Evolutionary conservation across 2,329 filamentous ascomycete genomes (phyloP).

Genomic region (Penicillium paneum): DNA sequence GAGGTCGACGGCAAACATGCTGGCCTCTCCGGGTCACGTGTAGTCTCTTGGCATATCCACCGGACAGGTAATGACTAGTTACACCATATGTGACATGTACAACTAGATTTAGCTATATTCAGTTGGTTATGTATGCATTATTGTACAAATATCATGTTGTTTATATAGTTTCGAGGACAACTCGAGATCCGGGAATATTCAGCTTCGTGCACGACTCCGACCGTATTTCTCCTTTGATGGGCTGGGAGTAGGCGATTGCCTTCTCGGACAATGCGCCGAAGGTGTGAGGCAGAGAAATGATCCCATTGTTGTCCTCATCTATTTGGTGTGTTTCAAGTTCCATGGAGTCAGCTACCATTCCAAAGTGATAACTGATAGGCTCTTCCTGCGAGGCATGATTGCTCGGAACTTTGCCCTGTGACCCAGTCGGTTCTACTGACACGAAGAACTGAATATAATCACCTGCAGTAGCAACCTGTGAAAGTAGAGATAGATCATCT

Average conservation of each 20-base stretch:
- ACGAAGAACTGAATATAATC: constrained; percentile 45
- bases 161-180: constrained; percentile 18
- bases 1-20: constrained; percentile 37
- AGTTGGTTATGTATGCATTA: background rate
- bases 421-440: constrained; percentile 24
- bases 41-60: constrained; percentile 25
- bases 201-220: constrained; percentile 32
- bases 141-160: background rate
- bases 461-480: constrained; percentile 37
- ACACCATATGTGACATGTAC: constrained; percentile 3
- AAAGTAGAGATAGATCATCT: constrained; percentile 38
- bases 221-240: constrained; percentile 5
- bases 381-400: constrained; percentile 1
- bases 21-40: constrained; percentile 36
- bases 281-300: constrained; percentile 28
- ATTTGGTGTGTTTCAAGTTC: background rate
- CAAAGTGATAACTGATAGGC: constrained; percentile 30
- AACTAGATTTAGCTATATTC: background rate
- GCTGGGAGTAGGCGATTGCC: constrained; percentile 35
- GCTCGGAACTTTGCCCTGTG: background rate
- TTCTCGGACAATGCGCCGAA: constrained; percentile 44
- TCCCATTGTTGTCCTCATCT: constrained; percentile 3
- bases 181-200: constrained; percentile 34
- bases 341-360: constrained; percentile 32
- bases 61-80: background rate